Evolutionary conservation across 106 monocot species (phyloP).

Genomic region (Dactylorhiza incarnata): DNA sequence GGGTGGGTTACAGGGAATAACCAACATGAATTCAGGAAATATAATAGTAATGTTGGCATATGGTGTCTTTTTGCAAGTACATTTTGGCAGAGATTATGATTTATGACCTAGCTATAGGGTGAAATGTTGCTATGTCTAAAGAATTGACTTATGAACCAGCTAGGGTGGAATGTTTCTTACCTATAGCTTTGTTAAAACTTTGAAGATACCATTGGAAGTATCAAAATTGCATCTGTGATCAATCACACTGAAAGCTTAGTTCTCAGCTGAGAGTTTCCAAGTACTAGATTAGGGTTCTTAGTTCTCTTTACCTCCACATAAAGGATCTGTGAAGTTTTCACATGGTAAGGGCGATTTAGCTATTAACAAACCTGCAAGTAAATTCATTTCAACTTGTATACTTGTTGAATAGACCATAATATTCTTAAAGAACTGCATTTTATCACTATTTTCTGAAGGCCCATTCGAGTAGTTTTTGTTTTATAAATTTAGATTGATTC

Average conservation of each 20-base stretch:
- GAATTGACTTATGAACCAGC: neutral
- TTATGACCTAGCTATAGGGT: too few species aligned
- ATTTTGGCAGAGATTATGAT: neutral
- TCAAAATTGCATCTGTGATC: neutral
- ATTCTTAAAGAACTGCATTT: neutral
- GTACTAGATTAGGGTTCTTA: neutral
- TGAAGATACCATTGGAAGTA: neutral
- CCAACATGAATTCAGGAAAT: neutral
- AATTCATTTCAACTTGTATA: neutral
- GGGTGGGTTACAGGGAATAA: neutral
- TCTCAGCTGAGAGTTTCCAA: neutral
- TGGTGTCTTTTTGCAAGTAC: neutral
- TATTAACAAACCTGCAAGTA: neutral
- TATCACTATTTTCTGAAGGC: neutral
- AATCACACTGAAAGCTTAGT: neutral
- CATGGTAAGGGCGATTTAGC: neutral
- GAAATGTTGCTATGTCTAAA: neutral
- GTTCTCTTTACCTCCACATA: neutral
- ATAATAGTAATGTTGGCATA: neutral
- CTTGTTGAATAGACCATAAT: neutral
- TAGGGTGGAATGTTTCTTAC: neutral
- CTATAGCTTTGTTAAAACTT: neutral
- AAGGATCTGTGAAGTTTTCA: neutral
- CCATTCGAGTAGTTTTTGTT: too few species aligned
- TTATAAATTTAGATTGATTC: too few species aligned